Evolutionary conservation across 2,329 filamentous ascomycete genomes (phyloP), one percentile per base, ranked within the genome.

Genomic region (Colletotrichum tofieldiae): DNA sequence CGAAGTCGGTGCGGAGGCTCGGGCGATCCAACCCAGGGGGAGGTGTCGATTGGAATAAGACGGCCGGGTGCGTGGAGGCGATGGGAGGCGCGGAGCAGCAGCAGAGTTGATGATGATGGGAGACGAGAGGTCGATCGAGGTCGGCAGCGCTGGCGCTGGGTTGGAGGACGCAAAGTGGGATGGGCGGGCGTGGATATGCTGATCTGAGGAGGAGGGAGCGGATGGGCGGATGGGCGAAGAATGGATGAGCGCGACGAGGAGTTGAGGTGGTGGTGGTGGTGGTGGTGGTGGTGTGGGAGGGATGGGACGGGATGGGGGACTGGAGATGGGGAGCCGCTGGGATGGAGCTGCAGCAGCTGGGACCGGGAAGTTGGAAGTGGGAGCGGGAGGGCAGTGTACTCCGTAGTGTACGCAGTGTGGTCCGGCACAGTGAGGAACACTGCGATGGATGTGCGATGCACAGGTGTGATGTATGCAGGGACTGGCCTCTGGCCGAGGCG

Each of bases 131-230:
- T n/a, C n/a, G 26, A 1, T 18, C 12, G 52, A 55, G 52, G 20
- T 14, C 52, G 52, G 41, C 43, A 29, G 12, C 23, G 41, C 41
- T 35, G 58, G 41, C 11, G 43, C 8, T 32, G 29, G 26, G 29
- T n/a, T 32, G 26, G 47, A 32, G 43, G 16, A n/a, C 23, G 29
- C 8, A 62, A 56, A 62, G 59, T 62, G 59, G 43, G 59, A 62
- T 62, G 45, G 45, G 32, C 59, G 45, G 35, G 35, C 45, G 59
- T 62, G 59, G 59, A 62, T 35, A 62, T 39, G 59, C 32, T 29
- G 59, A 62, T 62, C 59, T 26, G 41, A 60, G 45, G 43, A 16
- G 41, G 43, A 37, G 26, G 55, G 35, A 23, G 23, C 29, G 39
- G 29, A 32, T 12, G 35, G 29, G 18, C 32, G 32, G 52, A 39